These are phyloP conservation scores for Hypoxylon fragiforme DNA, from an alignment of 495 filamentous ascomycete genomes.

Conservation along the genomic window DNA sequence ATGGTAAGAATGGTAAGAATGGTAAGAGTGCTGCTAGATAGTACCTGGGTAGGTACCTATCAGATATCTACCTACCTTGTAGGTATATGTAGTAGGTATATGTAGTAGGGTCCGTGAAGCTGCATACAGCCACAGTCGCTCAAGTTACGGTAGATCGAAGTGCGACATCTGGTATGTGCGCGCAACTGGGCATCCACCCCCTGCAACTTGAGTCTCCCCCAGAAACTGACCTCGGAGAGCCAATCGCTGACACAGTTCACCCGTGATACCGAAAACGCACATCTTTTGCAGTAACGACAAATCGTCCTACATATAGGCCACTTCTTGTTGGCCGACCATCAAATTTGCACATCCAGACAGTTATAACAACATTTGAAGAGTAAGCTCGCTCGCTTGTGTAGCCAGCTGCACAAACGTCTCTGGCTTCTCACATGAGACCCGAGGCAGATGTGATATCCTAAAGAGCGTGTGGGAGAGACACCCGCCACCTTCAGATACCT, in stretches of 20 bases:
- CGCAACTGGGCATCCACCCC: constrained; percentile 16
- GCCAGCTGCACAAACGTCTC: constrained; percentile 15
- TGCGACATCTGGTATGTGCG: constrained; percentile 29
- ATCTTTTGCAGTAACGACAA: constrained; percentile 24
- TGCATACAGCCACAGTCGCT: constrained; percentile 27
- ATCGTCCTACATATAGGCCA: constrained; percentile 33
- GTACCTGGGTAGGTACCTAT: too few relatives aligned
- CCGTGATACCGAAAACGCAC: constrained; percentile 28
- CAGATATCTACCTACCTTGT: too few relatives aligned
- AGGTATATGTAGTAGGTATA: too few relatives aligned
- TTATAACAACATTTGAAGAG: constrained; percentile 12
- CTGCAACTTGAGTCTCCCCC: constrained; percentile 30
- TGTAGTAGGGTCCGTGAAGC: constrained; percentile 16
- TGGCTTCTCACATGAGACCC: constrained; percentile 1
- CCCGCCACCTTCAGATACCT: too few relatives aligned
- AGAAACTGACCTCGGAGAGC: constrained; percentile 27
- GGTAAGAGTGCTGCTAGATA: too few relatives aligned
- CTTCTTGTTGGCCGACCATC: constrained; percentile 17
- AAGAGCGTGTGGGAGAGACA: background rate
- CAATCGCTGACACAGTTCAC: constrained; percentile 13
- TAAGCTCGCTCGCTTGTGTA: constrained; percentile 16
- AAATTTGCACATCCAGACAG: constrained; percentile 29
- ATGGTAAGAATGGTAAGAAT: constrained; percentile 5
- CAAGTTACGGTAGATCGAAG: constrained; percentile 28
- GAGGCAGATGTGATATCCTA: background rate